These are phyloP conservation scores for Lentinula aciculospora DNA, from an alignment of 768 basidiomycete genomes.

Conservation along the genomic window DNA sequence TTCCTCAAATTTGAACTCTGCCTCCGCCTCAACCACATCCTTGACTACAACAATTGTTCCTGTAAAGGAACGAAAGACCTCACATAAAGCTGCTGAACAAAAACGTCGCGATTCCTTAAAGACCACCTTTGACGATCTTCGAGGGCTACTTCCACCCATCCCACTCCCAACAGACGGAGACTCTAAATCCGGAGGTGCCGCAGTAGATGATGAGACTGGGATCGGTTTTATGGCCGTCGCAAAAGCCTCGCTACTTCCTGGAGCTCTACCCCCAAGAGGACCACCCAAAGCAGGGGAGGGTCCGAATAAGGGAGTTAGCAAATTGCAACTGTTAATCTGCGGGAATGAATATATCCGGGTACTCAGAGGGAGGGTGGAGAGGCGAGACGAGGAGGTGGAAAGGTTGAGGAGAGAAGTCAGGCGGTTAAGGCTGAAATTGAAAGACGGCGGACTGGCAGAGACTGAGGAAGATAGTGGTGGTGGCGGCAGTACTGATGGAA, in stretches of 20 bases:
- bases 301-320: constrained; percentile 94
- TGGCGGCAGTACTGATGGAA: constrained; percentile 46
- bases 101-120: constrained; percentile 96
- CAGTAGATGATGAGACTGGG: background rate
- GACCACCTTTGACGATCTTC: constrained; percentile 84
- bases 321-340: constrained; percentile 85
- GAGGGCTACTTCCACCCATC: constrained; percentile 81
- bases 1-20: background rate
- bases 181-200: background rate
- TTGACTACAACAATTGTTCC: constrained; percentile 19
- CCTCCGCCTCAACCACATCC: background rate
- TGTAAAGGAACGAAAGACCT: constrained; percentile 59
- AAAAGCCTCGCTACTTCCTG: constrained; percentile 61
- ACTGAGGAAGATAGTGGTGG: constrained; percentile 27
- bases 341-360: constrained; percentile 84
- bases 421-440: constrained; percentile 41
- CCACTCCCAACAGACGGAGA: constrained; percentile 74
- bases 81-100: constrained; percentile 96
- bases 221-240: constrained; percentile 4
- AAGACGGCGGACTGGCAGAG: constrained; percentile 21
- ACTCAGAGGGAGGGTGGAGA: constrained; percentile 71
- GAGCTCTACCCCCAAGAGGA: constrained; percentile 84
- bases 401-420: constrained; percentile 61
- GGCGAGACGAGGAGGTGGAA: constrained; percentile 75
- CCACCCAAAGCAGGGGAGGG: constrained; percentile 84